These are phyloP conservation scores for Capsicum rhomboideum DNA, from an alignment of 257 asterid genomes.

Conservation along the genomic window DNA sequence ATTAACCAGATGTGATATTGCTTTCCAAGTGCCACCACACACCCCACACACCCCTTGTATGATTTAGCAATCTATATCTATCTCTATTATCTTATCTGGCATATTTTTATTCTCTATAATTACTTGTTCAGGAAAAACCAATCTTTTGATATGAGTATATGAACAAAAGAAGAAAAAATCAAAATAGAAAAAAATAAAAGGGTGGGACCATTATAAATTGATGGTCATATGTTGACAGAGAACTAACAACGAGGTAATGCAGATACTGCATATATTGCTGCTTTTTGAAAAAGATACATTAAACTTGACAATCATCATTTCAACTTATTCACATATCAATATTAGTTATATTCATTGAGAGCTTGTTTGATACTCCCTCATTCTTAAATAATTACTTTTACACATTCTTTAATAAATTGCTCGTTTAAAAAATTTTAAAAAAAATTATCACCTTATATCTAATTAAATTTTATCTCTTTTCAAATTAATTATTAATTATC, in stretches of 20 bases:
- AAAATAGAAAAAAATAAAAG: neutral
- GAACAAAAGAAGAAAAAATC: neutral
- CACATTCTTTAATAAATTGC: too few species aligned
- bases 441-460: too few species aligned
- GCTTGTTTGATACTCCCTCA: too few species aligned
- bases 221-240: slow-evolving; percentile 16
- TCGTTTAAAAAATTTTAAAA: too few species aligned
- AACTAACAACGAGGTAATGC: slow-evolving; percentile 11
- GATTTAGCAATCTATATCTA: neutral
- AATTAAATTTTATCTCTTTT: too few species aligned
- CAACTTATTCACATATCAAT: neutral
- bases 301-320: neutral
- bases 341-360: neutral
- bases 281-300: neutral
- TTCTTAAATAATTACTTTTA: too few species aligned
- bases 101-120: slow-evolving; percentile 2
- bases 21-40: slow-evolving; percentile 15
- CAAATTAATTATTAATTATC: too few species aligned
- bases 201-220: neutral
- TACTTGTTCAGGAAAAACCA: neutral
- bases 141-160: neutral
- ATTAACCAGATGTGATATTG: neutral
- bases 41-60: neutral
- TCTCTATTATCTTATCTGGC: slow-evolving; percentile 5
- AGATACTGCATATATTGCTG: neutral